Conservation (phyloP, 2,329 filamentous ascomycete species). For the Seiridium cupressi region DNA sequence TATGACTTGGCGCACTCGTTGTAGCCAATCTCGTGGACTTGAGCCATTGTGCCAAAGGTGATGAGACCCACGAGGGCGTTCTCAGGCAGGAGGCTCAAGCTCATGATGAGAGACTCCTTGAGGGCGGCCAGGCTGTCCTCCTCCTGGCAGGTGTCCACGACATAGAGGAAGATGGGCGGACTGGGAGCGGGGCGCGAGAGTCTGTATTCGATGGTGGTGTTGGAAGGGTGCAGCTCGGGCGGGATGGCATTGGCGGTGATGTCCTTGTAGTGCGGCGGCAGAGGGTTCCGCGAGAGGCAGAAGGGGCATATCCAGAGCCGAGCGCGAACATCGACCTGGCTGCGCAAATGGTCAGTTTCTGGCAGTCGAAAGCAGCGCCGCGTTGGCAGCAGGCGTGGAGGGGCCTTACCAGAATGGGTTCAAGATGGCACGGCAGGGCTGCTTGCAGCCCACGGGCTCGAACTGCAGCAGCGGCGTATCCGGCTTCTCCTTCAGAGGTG, state of each 20-base stretch:
- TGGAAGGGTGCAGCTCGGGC: constrained; percentile 76
- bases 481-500: constrained; percentile 90
- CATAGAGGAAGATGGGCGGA: constrained; percentile 82
- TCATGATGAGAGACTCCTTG: constrained; percentile 85
- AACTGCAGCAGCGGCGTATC: constrained; percentile 89
- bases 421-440: constrained; percentile 90
- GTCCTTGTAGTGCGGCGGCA: constrained; percentile 86
- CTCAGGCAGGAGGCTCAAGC: constrained; percentile 76
- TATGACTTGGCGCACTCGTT: constrained; percentile 98
- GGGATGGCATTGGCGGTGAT: constrained; percentile 81
- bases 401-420: constrained; percentile 87
- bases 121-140: constrained; percentile 80
- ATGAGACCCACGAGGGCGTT: constrained; percentile 81
- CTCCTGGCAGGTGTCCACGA: constrained; percentile 86
- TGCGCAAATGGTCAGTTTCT: constrained; percentile 27
- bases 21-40: constrained; percentile 98
- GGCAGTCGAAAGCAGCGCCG: too few relatives aligned
- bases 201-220: constrained; percentile 88
- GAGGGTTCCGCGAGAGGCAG: constrained; percentile 78
- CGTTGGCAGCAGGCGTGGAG: constrained; percentile 4
- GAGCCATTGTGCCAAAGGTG: constrained; percentile 91
- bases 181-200: constrained; percentile 80
- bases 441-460: constrained; percentile 95
- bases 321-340: constrained; percentile 80
- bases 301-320: constrained; percentile 89